These are phyloP conservation scores for Kwoniella shandongensis DNA, from an alignment of 768 basidiomycete genomes.

Conservation along the genomic window DNA sequence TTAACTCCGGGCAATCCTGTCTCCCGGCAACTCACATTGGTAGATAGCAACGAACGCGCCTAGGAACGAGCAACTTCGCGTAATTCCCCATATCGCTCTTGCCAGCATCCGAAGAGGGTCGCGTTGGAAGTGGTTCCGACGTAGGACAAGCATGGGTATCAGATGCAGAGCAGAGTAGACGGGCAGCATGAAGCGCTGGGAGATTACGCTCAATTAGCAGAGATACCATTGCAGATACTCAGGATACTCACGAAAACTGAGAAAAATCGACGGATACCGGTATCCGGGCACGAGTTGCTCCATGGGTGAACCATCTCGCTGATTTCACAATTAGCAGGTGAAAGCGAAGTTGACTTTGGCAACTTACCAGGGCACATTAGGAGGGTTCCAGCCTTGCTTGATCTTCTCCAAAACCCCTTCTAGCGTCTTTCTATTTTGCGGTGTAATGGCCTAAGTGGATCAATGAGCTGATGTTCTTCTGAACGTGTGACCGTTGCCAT, in stretches of 20 bases:
- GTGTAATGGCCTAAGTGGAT: conserved; percentile 36
- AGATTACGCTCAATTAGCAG: background rate
- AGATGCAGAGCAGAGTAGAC: conserved; percentile 85
- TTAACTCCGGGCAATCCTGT: background rate
- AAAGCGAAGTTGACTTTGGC: background rate
- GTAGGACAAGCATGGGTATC: conserved; percentile 80
- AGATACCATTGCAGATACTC: background rate
- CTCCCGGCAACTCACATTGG: conserved; percentile 62
- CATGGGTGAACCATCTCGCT: conserved; percentile 77
- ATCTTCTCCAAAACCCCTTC: conserved; percentile 31
- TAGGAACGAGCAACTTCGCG: conserved; percentile 82
- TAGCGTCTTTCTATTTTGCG: conserved; percentile 37
- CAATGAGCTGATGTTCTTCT: background rate
- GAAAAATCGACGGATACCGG: conserved; percentile 70
- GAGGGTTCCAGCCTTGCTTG: conserved; percentile 42
- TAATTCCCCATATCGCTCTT: conserved; percentile 68
- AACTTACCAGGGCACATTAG: conserved; percentile 52
- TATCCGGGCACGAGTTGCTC: conserved; percentile 62
- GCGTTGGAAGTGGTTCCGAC: conserved; percentile 64
- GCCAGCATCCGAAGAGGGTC: conserved; percentile 69
- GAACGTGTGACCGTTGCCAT: no score
- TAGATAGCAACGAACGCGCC: conserved; percentile 78
- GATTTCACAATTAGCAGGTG: background rate
- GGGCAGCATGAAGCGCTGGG: conserved; percentile 54
- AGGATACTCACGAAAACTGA: conserved; percentile 73